Evolutionary conservation across 495 filamentous ascomycete species (phyloP).

Genomic region (Tetracladium setigerum): DNA sequence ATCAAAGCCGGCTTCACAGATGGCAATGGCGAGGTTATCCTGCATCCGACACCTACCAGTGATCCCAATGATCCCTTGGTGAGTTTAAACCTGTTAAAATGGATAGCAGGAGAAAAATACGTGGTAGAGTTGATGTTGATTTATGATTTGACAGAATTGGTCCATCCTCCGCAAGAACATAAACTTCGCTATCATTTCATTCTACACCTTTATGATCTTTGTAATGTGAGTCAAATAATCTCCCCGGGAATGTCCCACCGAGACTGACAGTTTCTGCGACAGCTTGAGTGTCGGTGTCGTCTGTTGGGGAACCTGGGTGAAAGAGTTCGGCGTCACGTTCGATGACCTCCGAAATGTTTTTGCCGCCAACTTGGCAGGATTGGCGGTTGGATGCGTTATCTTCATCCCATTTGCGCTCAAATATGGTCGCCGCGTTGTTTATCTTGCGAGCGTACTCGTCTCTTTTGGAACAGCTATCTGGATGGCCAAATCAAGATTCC

Average conservation of each 20-base stretch:
- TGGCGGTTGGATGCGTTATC: constrained; percentile 35
- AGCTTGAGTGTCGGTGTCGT: constrained; percentile 1
- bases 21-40: constrained; percentile 38
- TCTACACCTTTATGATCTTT: background rate
- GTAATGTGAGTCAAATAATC: background rate
- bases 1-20: too few species aligned
- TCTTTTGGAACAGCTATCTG: constrained; percentile 1
- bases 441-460: constrained; percentile 20
- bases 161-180: background rate
- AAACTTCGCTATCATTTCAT: constrained; percentile 1
- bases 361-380: constrained; percentile 28
- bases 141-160: constrained; percentile 9
- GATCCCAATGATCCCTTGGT: constrained; percentile 52
- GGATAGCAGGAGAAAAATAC: too few species aligned
- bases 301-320: constrained; percentile 30
- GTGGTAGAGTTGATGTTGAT: too few species aligned
- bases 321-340: constrained; percentile 29
- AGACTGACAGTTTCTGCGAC: background rate
- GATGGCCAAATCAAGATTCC: background rate
- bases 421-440: constrained; percentile 37
- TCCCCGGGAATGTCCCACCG: too few species aligned
- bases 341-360: constrained; percentile 29
- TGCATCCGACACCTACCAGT: constrained; percentile 47
- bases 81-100: too few species aligned
- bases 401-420: constrained; percentile 39